A percentile compares a stretch with the other conserved stretches of the same genome.
These are phyloP conservation scores for Ophiostoma tasmaniense DNA, from an alignment of 2,329 filamentous ascomycete species.

Conservation along the genomic window DNA sequence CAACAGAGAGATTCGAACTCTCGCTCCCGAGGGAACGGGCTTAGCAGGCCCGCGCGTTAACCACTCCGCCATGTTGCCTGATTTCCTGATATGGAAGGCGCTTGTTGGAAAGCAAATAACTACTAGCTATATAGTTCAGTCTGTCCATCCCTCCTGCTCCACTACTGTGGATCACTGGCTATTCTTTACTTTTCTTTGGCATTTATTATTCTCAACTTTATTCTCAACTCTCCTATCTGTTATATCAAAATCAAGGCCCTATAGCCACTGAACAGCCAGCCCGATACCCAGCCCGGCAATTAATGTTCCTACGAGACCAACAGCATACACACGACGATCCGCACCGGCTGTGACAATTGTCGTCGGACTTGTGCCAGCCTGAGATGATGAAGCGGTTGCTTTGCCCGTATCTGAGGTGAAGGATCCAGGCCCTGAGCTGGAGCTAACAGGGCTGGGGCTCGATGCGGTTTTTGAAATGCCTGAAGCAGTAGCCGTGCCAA, in stretches of 20 bases:
- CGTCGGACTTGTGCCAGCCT: background rate
- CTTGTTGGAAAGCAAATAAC: background rate
- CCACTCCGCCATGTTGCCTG: conserved; percentile 7
- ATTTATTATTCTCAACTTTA: background rate
- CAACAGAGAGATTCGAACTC: conserved; percentile 10
- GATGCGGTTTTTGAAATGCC: too few relatives aligned
- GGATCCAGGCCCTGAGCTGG: background rate
- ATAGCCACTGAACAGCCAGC: background rate
- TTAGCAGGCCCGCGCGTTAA: conserved; percentile 10
- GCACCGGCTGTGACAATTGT: background rate
- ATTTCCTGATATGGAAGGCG: conserved; percentile 11
- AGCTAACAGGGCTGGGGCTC: background rate
- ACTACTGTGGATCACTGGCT: too few relatives aligned
- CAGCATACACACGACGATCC: background rate
- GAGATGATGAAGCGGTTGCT: background rate
- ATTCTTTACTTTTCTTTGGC: too few relatives aligned
- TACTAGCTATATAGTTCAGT: background rate
- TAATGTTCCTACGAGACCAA: background rate
- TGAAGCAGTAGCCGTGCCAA: background rate
- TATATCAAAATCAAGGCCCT: background rate
- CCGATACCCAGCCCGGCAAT: background rate
- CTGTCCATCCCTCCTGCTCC: background rate
- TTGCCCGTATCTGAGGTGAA: background rate
- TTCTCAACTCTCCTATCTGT: background rate
- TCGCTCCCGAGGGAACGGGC: conserved; percentile 10